Base-by-base conservation (phyloP, 345 rosid genomes). In the Lepidium africanum region DNA sequence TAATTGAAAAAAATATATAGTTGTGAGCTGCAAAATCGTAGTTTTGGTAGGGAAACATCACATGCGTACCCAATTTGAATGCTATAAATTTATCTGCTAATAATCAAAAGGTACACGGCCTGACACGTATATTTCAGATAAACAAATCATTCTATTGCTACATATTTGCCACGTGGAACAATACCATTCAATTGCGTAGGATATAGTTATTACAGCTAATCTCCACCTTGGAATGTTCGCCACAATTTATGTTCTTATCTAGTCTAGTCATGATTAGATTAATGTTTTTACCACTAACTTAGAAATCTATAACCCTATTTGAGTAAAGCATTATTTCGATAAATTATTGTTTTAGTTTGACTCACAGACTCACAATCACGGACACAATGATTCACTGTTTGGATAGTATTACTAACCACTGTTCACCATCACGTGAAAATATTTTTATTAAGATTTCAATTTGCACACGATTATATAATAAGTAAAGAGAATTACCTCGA, bases 401-500 rank as follows among this genome's bases (percentile, higher is more conserved):
- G 6, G 6, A 27, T 27, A 27, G 32, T 27, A 27, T 27, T 5
- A 27, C 6, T 4, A 27, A 27, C 43, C 30, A 39, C n/a, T 32
- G 49, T 37, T 17, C 11, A 65, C 60, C 11, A 65, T 30, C 10
- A 67, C 71, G 14, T n/a, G 12, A 21, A 30, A 15, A 8, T 10
- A 30, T 9, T 54, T 12, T 30, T 2, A 12, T 33, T 9, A 41
- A 41, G 19, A 41, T 53, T 5, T 67, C 45, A 47, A 35, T 14
- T 51, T 53, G 14, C 27, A 33, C 13, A 35, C 37, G 10, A 53
- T 2, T 37, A 50, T 27, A 27, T 13, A 13, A 48, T 5, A 3
- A 25, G 10, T 23, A n/a, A 23, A 11, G 5, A 57, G 47, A 21
- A 57, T 38, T 71, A 84, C 88, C 88, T 84, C 77, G 16, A 65